Evolutionary conservation across 805 yeast species (phyloP).

Genomic region (Ogataea chonburiensis): DNA sequence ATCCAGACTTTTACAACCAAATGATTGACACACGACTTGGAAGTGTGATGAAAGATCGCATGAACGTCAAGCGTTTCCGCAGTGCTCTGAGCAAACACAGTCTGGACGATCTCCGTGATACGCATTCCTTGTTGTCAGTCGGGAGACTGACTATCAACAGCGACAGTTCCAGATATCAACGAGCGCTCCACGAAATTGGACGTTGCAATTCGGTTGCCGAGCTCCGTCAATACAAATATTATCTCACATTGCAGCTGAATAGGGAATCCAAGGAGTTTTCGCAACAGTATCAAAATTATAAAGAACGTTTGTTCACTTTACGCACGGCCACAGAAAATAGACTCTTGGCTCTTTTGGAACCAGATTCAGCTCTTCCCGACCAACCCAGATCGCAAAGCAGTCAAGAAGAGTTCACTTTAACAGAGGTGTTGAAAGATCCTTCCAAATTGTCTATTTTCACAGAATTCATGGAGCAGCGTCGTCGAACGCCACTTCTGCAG

Average conservation of each 20-base stretch:
- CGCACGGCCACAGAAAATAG: conserved; percentile 24
- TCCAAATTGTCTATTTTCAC: conserved; percentile 48
- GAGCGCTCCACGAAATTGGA: conserved; percentile 37
- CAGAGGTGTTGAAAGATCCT: conserved; percentile 49
- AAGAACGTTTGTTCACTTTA: conserved; percentile 22
- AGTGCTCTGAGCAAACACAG: conserved; percentile 69
- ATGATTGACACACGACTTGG: conserved; percentile 58
- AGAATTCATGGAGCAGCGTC: conserved; percentile 54
- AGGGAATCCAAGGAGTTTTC: conserved; percentile 37
- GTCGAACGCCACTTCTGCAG: conserved; percentile 47
- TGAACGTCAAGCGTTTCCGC: conserved; percentile 70
- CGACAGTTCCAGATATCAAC: conserved; percentile 40
- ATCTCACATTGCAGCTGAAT: conserved; percentile 46
- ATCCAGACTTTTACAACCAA: conserved; percentile 77
- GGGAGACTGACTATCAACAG: conserved; percentile 40
- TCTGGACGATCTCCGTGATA: conserved; percentile 12
- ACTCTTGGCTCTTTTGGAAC: conserved; percentile 14
- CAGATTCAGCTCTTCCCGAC: conserved; percentile 6
- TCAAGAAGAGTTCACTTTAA: conserved; percentile 33
- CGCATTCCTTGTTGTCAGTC: conserved; percentile 28
- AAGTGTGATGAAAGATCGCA: conserved; percentile 65
- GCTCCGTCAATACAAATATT: conserved; percentile 49
- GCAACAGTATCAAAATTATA: conserved; percentile 17
- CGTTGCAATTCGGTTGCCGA: conserved; percentile 38
- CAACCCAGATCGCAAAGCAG: conserved; percentile 11